phyloP scores from a whole-genome alignment of 1,139 yeast species.

The Wickerhamiella pararugosa region DNA sequence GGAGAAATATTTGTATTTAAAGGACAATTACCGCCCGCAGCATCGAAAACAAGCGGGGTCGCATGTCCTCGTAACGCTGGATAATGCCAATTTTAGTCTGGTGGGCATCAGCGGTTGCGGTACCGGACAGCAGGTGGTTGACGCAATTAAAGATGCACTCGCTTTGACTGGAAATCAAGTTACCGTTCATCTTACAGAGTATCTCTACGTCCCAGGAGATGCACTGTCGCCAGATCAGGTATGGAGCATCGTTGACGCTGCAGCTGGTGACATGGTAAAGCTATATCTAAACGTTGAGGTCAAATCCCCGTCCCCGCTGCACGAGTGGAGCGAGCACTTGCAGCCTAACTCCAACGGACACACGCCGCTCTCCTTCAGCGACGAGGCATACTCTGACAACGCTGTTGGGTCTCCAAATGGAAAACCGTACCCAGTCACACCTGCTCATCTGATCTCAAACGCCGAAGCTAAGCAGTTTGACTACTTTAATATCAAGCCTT shows the following conservation, averaged over 20 bases:
- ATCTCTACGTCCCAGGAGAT: conserved; percentile 48
- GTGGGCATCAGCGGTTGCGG: conserved; percentile 29
- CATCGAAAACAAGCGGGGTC: conserved; percentile 14
- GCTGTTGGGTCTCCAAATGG: neutral
- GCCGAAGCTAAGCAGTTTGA: conserved; percentile 9
- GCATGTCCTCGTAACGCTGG: conserved; percentile 36
- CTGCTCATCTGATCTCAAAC: conserved; percentile 19
- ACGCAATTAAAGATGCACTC: conserved; percentile 21
- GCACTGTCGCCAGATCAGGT: conserved; percentile 37
- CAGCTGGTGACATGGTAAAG: conserved; percentile 20
- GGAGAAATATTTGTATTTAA: conserved; percentile 16
- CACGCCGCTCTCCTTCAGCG: conserved; percentile 6
- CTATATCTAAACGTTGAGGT: conserved; percentile 15
- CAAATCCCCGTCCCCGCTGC: conserved; percentile 1
- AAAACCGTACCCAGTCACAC: conserved; percentile 14
- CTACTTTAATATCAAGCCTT: conserved; percentile 10
- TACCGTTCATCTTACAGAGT: conserved; percentile 56
- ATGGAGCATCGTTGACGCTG: conserved; percentile 22
- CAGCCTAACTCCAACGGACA: too few species aligned
- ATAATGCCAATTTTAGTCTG: conserved; percentile 40
- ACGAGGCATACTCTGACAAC: conserved; percentile 5
- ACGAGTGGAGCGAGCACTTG: too few species aligned
- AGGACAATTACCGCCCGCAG: conserved; percentile 13
- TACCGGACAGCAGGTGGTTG: conserved; percentile 25
- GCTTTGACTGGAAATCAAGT: conserved; percentile 19